Base-by-base conservation (phyloP, 2,329 filamentous ascomycete species). In the Penicillium expansum region DNA sequence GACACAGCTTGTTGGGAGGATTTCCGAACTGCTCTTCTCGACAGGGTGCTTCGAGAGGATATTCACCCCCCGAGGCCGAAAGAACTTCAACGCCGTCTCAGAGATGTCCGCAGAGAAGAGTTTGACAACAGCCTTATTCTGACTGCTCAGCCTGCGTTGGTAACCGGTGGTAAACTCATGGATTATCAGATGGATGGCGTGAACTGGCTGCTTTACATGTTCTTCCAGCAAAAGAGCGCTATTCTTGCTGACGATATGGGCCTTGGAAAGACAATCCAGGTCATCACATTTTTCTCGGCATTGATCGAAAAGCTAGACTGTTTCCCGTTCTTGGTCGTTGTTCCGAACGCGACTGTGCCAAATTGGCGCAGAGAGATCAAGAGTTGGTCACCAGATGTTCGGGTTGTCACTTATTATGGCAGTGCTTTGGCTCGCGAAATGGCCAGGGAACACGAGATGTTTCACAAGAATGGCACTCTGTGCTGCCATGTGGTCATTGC, bases 191-290 rank as follows among this genome's bases (percentile, higher is more conserved):
- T 95, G 43, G 90, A 97, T 57, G 94, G 94, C 20, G 79, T 97
- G 50, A 97, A 97, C 67, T 99, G 94, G 92, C 83, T 99, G 2
- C 87, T 96, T 57, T 92, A 90, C 71, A 94, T 94, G 69, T 97
- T 91, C 80, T 89, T 92, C 67, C 81, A 84, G 49, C 82, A 87
- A 64, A 87, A 90, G 69, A 97, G 94, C 67, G 89, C 92, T 29
- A 93, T 97, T 57, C 83, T 97, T 7, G 94, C 94, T 0, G 94
- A 99, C 69, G 94, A 99, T 71, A 99, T 99, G 94, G 94, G 94
- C 39, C 83, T 99, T 2, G 94, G 94, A 32, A 99, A 99, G 78
- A 99, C 94, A 0, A 91, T 99, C 32, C 94, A 99, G 71, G 86
- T 97, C 51, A 89, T 97, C 58, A 85, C 87, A 3, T 84, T 96